A percentile compares a stretch with the other conserved stretches of the same genome.
Conservation (phyloP, 2,329 filamentous ascomycete species). For the Clonostachys chloroleuca region DNA sequence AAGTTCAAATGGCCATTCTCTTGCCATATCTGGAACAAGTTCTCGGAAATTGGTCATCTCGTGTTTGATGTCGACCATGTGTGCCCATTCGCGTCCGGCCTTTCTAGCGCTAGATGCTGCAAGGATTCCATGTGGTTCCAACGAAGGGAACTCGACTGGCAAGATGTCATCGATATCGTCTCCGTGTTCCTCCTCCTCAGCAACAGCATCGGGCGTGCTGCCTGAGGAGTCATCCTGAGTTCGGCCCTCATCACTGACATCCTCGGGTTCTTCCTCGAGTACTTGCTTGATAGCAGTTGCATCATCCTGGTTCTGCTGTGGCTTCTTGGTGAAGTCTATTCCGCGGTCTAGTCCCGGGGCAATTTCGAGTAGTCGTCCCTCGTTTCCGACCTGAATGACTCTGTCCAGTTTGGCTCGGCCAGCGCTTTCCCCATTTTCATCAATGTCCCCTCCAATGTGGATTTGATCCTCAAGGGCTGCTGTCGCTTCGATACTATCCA, state of each 20-base stretch:
- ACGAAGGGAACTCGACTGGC: constrained; percentile 86
- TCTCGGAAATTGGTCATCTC: constrained; percentile 93
- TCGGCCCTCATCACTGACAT: constrained; percentile 18
- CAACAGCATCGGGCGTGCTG: constrained; percentile 12
- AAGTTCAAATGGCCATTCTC: constrained; percentile 93
- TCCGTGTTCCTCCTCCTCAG: constrained; percentile 38
- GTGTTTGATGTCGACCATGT: constrained; percentile 94
- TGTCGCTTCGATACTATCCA: constrained; percentile 82
- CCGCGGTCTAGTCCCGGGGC: constrained; percentile 81
- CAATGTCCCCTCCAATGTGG: constrained; percentile 42
- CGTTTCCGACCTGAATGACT: constrained; percentile 76
- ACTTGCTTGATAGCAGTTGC: constrained; percentile 67
- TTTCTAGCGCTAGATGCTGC: constrained; percentile 68
- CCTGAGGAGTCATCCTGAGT: constrained; percentile 18
- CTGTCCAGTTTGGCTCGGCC: constrained; percentile 61
- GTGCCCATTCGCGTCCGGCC: constrained; percentile 86
- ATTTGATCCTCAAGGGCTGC: constrained; percentile 79
- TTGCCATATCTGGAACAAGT: constrained; percentile 92
- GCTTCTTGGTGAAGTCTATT: constrained; percentile 63
- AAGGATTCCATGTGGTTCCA: constrained; percentile 79
- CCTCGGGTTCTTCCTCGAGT: constrained; percentile 47
- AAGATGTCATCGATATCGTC: constrained; percentile 80
- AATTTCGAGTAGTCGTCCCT: constrained; percentile 73
- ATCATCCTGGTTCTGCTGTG: constrained; percentile 52
- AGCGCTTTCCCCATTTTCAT: constrained; percentile 22